Conservation (phyloP, 768 basidiomycete genomes). For the Mycena belliarum region DNA sequence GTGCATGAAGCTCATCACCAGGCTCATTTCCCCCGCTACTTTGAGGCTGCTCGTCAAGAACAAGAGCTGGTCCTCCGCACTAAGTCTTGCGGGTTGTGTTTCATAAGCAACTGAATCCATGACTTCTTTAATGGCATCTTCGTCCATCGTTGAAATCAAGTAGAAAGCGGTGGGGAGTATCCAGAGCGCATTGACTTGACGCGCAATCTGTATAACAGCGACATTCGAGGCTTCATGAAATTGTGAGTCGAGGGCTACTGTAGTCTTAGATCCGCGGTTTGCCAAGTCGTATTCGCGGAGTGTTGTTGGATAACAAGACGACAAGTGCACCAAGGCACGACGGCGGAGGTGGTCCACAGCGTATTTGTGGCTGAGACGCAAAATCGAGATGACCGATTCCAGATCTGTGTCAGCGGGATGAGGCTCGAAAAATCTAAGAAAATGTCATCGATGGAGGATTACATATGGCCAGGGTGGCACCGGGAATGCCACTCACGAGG, state of each 20-base stretch:
- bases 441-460: no score
- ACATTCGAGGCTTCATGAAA: neutral
- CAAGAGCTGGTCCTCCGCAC: neutral
- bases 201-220: constrained; percentile 5
- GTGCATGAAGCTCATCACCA: neutral
- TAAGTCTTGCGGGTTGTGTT: neutral
- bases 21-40: neutral
- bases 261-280: neutral
- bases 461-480: no score
- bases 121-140: neutral
- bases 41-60: neutral
- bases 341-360: constrained; percentile 7
- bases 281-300: neutral
- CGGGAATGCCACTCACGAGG: neutral
- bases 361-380: constrained; percentile 16
- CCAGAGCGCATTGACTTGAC: constrained; percentile 20
- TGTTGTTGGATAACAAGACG: constrained; percentile 2
- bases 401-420: neutral
- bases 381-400: neutral
- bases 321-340: constrained; percentile 16
- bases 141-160: neutral
- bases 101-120: neutral
- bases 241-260: neutral
- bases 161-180: constrained; percentile 2
- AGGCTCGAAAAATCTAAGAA: constrained; percentile 15